These are phyloP conservation scores for Fusarium anthophilum DNA, from an alignment of 2,329 filamentous ascomycete genomes.

Conservation along the genomic window DNA sequence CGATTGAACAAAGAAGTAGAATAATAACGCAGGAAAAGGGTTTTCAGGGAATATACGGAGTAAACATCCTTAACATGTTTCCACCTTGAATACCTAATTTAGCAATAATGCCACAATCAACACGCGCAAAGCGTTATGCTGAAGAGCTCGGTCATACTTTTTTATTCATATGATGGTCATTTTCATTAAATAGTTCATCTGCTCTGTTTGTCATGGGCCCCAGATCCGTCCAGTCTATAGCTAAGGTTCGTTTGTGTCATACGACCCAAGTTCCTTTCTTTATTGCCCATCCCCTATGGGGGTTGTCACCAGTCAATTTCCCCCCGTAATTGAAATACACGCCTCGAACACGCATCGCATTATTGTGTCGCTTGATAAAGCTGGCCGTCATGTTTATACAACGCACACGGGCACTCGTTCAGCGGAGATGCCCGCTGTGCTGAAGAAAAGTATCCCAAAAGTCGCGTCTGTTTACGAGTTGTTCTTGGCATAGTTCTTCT, in stretches of 20 bases:
- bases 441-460: conserved; percentile 27
- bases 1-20: not conserved
- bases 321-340: conserved; percentile 39
- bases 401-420: conserved; percentile 30
- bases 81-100: not conserved
- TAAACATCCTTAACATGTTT: not conserved
- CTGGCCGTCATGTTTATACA: conserved; percentile 40
- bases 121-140: not conserved
- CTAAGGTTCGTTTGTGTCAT: conserved; percentile 16
- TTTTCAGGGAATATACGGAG: not conserved
- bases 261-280: conserved; percentile 7
- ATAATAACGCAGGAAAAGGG: not conserved
- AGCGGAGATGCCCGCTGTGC: conserved; percentile 21
- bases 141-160: not conserved
- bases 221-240: conserved; percentile 39
- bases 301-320: conserved; percentile 24
- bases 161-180: conserved; percentile 27
- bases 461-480: conserved; percentile 52
- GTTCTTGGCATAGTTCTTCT: conserved; percentile 79
- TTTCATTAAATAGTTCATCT: conserved; percentile 43
- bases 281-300: conserved; percentile 27
- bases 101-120: not conserved
- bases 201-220: conserved; percentile 25
- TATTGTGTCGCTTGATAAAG: conserved; percentile 41
- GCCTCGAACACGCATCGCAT: conserved; percentile 37